Evolutionary conservation across 805 yeast genomes (phyloP).

Genomic region (Yarrowia yakushimensis): DNA sequence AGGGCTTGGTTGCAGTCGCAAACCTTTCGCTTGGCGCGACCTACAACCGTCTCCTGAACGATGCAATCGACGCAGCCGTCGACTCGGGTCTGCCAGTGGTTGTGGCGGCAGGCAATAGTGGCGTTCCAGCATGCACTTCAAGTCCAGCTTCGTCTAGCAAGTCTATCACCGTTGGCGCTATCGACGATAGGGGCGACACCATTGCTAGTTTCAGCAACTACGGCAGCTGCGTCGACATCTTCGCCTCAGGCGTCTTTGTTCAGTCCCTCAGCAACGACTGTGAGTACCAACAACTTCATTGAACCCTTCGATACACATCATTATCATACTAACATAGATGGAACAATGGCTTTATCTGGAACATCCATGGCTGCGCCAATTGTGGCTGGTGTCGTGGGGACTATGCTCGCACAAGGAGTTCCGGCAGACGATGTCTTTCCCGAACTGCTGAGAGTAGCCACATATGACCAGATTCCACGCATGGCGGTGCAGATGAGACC

Average conservation of each 20-base stretch:
- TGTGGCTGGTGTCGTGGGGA: slow-evolving; percentile 23
- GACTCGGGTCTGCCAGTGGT: slow-evolving; percentile 35
- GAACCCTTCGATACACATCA: background rate
- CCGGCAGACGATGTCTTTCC: slow-evolving; percentile 17
- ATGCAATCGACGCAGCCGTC: slow-evolving; percentile 34
- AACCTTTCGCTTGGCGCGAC: slow-evolving; percentile 35
- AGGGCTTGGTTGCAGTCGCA: slow-evolving; percentile 29
- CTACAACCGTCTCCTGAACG: slow-evolving; percentile 32
- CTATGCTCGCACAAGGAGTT: slow-evolving; percentile 10
- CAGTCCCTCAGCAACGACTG: slow-evolving; percentile 16
- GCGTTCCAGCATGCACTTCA: slow-evolving; percentile 69
- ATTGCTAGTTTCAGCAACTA: slow-evolving; percentile 83
- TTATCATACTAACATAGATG: slow-evolving; percentile 20
- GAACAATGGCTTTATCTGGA: slow-evolving; percentile 26
- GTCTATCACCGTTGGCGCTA: slow-evolving; percentile 83
- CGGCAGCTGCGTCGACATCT: slow-evolving; percentile 87
- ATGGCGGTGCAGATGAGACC: slow-evolving; percentile 24
- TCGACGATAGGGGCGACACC: slow-evolving; percentile 69
- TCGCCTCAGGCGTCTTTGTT: slow-evolving; percentile 68
- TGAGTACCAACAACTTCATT: background rate
- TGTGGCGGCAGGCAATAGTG: slow-evolving; percentile 60
- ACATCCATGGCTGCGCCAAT: slow-evolving; percentile 26
- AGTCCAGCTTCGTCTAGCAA: slow-evolving; percentile 78
- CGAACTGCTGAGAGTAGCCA: slow-evolving; percentile 11
- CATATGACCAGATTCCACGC: slow-evolving; percentile 22